phyloP scores from a whole-genome alignment of 2,329 filamentous ascomycete genomes.

The Epichloe amarillans region DNA sequence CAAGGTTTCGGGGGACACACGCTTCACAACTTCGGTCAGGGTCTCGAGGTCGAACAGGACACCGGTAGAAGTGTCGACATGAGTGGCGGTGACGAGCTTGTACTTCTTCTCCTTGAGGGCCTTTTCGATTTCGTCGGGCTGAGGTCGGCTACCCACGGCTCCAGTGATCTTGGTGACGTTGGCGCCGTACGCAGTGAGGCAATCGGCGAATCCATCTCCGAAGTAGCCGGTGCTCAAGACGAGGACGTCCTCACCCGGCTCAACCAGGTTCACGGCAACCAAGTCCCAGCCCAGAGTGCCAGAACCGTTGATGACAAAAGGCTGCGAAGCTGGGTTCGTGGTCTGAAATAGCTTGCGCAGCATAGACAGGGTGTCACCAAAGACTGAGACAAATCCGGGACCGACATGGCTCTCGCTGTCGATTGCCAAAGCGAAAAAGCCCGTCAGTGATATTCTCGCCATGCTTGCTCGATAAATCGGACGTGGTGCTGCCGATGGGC shows the following conservation, averaged over 20 bases:
- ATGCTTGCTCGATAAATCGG: background rate
- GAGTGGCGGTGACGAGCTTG: constrained; percentile 88
- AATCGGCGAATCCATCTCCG: constrained; percentile 86
- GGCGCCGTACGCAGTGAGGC: constrained; percentile 80
- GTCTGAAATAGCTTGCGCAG: constrained; percentile 92
- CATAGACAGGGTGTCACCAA: constrained; percentile 79
- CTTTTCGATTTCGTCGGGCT: constrained; percentile 76
- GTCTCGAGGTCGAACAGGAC: constrained; percentile 84
- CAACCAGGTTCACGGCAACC: constrained; percentile 83
- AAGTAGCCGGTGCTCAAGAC: constrained; percentile 97
- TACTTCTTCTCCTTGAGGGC: constrained; percentile 83
- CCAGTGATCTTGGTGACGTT: constrained; percentile 83
- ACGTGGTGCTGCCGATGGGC: background rate
- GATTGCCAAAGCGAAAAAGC: background rate
- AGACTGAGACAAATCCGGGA: constrained; percentile 74
- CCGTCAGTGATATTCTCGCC: background rate
- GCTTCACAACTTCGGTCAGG: constrained; percentile 69
- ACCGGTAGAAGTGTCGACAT: constrained; percentile 94
- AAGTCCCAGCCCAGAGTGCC: constrained; percentile 96
- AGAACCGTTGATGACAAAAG: constrained; percentile 86
- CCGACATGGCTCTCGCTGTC: constrained; percentile 85
- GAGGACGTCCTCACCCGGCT: constrained; percentile 78
- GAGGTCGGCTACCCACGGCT: constrained; percentile 74
- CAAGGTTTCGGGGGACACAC: constrained; percentile 80
- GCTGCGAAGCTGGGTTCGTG: constrained; percentile 67